Base-by-base conservation (phyloP, 2,329 filamentous ascomycete species). In the Trichoderma aggressivum region DNA sequence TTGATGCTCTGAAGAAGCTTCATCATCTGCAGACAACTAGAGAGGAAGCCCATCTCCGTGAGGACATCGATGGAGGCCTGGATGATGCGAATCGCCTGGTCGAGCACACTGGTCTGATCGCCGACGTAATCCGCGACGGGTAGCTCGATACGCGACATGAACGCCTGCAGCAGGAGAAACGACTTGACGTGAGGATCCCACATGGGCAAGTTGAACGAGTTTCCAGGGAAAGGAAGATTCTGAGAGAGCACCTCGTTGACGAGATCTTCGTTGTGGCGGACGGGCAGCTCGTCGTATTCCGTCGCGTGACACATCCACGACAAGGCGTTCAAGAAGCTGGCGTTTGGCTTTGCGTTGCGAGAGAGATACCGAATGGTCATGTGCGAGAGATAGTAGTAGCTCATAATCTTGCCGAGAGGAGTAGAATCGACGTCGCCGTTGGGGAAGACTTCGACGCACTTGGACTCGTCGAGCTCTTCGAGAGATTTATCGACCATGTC, bases 101-200 rank as follows among this genome's bases (percentile, higher is more conserved):
- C 96, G 1, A 99, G 87, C 3, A 99, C 96, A 67, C 88, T 91
- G 12, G 88, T 91, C 81, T 97, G 93, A 81, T 99, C 96, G 76
- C 96, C 96, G 3, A 99, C 94, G 78, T 99, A 99, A 86, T 99
- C 96, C 0, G 93, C 91, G 71, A 99, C 98, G 4, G 97, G 97
- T 4, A 99, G 89, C 69, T 95, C 90, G 75, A 98, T 91, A 71
- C 95, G 92, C 24, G 92, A 94, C 89, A 99, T 97, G 82, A 98
- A 94, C 0, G 96, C 94, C 81, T 99, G 97, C 0, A 99, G 87
- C 2, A 99, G 87, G 47, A 99, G 84, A 83, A 98, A 98, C 0
- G 96, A 90, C 81, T 99, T 99, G 78, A 98, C 94, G 79, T 99
- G 96, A 0, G 96, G 96, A 83, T 99, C 96, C 96, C 96, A 99